phyloP scores from a whole-genome alignment of 1,284 basidiomycete genomes.

The Peniophora sp. region DNA sequence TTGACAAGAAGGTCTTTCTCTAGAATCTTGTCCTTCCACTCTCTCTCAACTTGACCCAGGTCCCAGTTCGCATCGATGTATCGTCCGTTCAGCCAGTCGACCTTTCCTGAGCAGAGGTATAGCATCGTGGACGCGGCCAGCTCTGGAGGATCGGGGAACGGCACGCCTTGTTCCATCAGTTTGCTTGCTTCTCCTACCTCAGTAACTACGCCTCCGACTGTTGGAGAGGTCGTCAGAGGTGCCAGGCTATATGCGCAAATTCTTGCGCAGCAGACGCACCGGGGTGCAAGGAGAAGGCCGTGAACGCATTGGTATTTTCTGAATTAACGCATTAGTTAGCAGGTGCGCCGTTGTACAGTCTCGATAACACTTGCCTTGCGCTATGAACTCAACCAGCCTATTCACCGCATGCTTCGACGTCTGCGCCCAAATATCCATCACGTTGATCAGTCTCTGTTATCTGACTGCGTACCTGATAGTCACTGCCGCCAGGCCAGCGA shows the following conservation, averaged over 20 bases:
- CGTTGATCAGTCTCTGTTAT: neutral
- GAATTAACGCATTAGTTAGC: neutral
- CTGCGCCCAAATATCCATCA: neutral
- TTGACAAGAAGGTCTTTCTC: neutral
- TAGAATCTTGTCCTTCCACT: neutral
- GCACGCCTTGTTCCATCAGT: neutral
- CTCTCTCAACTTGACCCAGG: neutral
- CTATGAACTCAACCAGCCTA: slow-evolving; percentile 1
- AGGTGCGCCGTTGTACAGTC: neutral
- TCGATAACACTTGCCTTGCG: neutral
- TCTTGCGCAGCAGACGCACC: neutral
- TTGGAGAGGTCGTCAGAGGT: too few relatives aligned
- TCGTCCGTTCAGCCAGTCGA: neutral
- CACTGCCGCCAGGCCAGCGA: neutral
- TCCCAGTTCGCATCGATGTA: neutral
- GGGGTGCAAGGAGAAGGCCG: neutral
- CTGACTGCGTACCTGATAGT: neutral
- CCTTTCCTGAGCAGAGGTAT: neutral
- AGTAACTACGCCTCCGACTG: neutral
- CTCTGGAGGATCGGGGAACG: neutral
- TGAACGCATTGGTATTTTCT: neutral
- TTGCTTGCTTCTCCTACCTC: neutral
- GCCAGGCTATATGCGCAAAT: too few relatives aligned
- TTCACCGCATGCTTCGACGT: neutral
- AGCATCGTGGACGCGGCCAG: neutral